A percentile compares a stretch with the other conserved stretches of the same genome.
Evolutionary conservation across 1,139 yeast species (phyloP).

Genomic region (Nakaseomyces sp.): DNA sequence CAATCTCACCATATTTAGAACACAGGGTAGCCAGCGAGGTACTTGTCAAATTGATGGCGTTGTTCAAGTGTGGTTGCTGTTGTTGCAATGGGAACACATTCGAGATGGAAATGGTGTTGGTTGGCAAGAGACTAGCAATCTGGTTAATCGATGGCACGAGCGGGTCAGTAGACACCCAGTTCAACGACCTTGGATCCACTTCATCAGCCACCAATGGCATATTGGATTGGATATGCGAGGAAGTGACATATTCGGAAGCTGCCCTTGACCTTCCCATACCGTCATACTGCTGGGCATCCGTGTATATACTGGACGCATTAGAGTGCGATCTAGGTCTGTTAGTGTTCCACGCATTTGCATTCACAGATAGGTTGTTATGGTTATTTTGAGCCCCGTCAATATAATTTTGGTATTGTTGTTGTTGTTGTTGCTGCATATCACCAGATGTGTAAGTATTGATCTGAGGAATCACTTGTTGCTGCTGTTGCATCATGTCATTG

Average conservation of each 20-base stretch:
- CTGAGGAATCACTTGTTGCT: slow-evolving; percentile 6
- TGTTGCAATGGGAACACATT: slow-evolving; percentile 53
- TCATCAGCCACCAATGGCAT: slow-evolving; percentile 41
- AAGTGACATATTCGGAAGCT: slow-evolving; percentile 31
- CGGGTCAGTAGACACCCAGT: slow-evolving; percentile 56
- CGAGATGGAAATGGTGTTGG: slow-evolving; percentile 66
- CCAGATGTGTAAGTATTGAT: slow-evolving; percentile 1
- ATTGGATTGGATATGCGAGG: slow-evolving; percentile 17
- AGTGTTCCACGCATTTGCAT: slow-evolving; percentile 9
- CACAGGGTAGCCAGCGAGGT: slow-evolving; percentile 36
- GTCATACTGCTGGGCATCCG: slow-evolving; percentile 23
- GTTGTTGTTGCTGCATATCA: slow-evolving; percentile 5
- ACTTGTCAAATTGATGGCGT: slow-evolving; percentile 27
- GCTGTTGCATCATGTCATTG: slow-evolving; percentile 11
- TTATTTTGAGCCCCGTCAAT: neutral
- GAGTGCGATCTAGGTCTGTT: slow-evolving; percentile 26
- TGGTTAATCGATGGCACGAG: slow-evolving; percentile 50
- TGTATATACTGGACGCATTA: slow-evolving; percentile 26
- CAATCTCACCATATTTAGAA: slow-evolving; percentile 45
- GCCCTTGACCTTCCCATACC: slow-evolving; percentile 34
- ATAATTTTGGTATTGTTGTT: slow-evolving; percentile 13
- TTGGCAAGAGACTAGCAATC: slow-evolving; percentile 30
- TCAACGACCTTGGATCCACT: slow-evolving; percentile 40
- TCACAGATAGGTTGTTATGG: slow-evolving; percentile 7
- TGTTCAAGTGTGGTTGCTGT: slow-evolving; percentile 35